phyloP scores from a whole-genome alignment of 768 basidiomycete species.

The Phaeotremella skinneri region DNA sequence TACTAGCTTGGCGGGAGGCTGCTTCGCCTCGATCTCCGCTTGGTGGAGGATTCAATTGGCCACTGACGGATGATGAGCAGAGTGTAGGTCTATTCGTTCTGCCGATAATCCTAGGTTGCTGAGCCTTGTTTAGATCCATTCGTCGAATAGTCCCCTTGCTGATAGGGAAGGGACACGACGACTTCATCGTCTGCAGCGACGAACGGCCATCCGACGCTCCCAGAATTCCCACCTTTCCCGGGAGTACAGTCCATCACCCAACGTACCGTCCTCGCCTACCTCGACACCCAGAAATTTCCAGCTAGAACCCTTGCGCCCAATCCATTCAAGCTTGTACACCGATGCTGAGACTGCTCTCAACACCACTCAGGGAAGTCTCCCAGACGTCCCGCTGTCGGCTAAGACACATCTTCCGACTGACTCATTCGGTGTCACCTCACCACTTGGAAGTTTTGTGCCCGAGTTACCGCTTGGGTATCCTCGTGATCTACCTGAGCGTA shows the following conservation, averaged over 20 bases:
- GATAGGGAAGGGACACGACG: not conserved
- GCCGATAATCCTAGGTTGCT: conserved; percentile 1
- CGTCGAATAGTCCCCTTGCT: not conserved
- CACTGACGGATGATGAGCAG: not conserved
- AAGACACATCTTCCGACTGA: not conserved
- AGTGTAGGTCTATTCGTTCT: not conserved
- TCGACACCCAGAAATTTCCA: not conserved
- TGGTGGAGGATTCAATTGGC: not conserved
- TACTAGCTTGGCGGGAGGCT: not conserved
- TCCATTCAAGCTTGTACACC: not conserved
- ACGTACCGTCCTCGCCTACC: not conserved
- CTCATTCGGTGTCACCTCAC: not conserved
- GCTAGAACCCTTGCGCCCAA: not conserved
- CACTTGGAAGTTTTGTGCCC: not conserved
- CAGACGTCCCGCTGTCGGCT: conserved; percentile 6
- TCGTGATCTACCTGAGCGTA: too few species aligned
- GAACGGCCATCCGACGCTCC: not conserved
- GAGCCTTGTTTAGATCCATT: too few species aligned
- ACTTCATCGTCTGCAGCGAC: not conserved
- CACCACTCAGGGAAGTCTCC: not conserved
- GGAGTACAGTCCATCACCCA: not conserved
- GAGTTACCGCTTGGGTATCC: too few species aligned
- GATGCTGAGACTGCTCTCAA: not conserved
- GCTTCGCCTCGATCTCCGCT: not conserved
- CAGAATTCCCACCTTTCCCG: not conserved